Percentiles rank a stretch among this genome's conserved stretches.
Evolutionary conservation across 2,329 filamentous ascomycete species (phyloP).

Genomic region (Aspergillus spinulosporus): DNA sequence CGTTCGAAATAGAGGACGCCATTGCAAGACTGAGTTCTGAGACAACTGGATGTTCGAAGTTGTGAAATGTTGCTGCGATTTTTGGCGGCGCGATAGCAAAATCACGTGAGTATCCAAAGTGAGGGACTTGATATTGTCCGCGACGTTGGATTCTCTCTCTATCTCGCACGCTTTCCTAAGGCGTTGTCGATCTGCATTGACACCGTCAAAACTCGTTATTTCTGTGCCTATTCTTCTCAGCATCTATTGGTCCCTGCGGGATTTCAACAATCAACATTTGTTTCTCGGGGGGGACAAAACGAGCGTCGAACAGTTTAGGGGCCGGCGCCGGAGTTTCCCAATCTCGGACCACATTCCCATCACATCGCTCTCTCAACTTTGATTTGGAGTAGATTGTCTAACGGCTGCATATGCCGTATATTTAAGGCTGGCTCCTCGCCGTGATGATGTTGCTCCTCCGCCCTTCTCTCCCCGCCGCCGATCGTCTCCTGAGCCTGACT

Average conservation of each 20-base stretch:
- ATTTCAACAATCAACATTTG: not conserved
- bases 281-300: not conserved
- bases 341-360: not conserved
- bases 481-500: slow-evolving; percentile 27
- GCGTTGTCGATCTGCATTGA: slow-evolving; percentile 8
- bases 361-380: not conserved
- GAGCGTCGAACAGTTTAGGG: not conserved
- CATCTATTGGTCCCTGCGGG: not conserved
- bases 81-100: slow-evolving; percentile 11
- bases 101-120: slow-evolving; percentile 14
- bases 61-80: slow-evolving; percentile 4
- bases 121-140: not conserved
- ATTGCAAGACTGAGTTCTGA: slow-evolving; percentile 25
- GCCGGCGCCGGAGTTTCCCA: not conserved
- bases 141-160: not conserved
- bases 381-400: slow-evolving; percentile 21
- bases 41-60: slow-evolving; percentile 14
- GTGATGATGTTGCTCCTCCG: slow-evolving; percentile 40
- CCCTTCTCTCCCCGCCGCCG: slow-evolving; percentile 33
- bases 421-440: slow-evolving; percentile 43
- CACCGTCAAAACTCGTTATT: not conserved
- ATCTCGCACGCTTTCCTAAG: slow-evolving; percentile 3
- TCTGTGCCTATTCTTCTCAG: not conserved
- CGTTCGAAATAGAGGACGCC: slow-evolving; percentile 34
- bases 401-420: slow-evolving; percentile 41